phyloP scores from a whole-genome alignment of 768 basidiomycete species.

The Boletus pseudo-olivaceus region DNA sequence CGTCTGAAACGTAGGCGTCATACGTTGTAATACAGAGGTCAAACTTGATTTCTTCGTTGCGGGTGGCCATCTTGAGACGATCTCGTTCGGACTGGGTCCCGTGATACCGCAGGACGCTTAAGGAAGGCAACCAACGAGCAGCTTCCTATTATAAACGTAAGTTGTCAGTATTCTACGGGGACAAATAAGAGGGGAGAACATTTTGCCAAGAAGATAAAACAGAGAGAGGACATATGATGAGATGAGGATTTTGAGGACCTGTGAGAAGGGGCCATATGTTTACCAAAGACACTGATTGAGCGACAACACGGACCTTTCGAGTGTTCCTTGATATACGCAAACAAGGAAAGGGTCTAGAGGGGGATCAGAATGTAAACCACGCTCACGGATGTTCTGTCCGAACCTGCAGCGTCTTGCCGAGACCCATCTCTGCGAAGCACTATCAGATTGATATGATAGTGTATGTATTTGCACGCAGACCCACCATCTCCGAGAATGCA shows the following conservation, averaged over 20 bases:
- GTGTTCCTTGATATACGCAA: conserved; percentile 63
- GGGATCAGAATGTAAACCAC: conserved; percentile 2
- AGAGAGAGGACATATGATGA: conserved; percentile 71
- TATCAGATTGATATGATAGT: neutral
- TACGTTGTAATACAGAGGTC: conserved; percentile 68
- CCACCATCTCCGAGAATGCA: conserved; percentile 70
- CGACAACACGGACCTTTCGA: conserved; percentile 34
- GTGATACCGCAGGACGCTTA: conserved; percentile 58
- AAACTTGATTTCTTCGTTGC: conserved; percentile 31
- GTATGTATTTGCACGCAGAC: conserved; percentile 12
- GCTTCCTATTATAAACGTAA: conserved; percentile 38
- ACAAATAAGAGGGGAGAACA: conserved; percentile 29
- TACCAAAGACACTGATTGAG: neutral
- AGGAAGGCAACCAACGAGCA: conserved; percentile 51
- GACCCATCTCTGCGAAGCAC: conserved; percentile 47
- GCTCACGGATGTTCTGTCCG: neutral
- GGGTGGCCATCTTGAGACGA: conserved; percentile 47
- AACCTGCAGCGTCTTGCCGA: conserved; percentile 64
- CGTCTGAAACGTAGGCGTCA: conserved; percentile 56
- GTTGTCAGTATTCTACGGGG: neutral
- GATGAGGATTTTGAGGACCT: conserved; percentile 55
- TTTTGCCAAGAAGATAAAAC: conserved; percentile 58
- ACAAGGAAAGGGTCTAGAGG: conserved; percentile 52
- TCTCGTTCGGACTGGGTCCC: conserved; percentile 51
- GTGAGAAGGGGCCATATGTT: neutral